phyloP scores from a whole-genome alignment of 2,329 filamentous ascomycete species.

The Diaporthe sp. region DNA sequence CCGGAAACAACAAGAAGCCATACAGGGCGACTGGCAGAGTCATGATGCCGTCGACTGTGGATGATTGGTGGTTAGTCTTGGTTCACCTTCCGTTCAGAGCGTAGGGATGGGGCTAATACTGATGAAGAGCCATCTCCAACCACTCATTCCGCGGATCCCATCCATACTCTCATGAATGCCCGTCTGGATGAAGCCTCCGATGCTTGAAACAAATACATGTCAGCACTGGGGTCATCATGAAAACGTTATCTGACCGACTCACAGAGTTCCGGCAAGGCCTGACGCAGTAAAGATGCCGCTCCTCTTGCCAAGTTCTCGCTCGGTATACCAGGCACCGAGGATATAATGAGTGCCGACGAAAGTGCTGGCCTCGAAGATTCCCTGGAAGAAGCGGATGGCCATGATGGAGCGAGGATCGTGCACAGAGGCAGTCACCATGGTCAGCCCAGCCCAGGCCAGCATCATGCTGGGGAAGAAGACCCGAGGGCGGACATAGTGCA shows the following conservation, averaged over 20 bases:
- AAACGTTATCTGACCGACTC: neutral
- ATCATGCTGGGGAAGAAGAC: constrained; percentile 76
- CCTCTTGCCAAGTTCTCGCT: constrained; percentile 72
- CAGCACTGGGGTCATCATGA: neutral
- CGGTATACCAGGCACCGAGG: constrained; percentile 73
- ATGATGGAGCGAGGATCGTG: constrained; percentile 68
- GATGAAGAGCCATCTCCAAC: constrained; percentile 59
- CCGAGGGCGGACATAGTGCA: constrained; percentile 75
- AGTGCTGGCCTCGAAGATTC: constrained; percentile 68
- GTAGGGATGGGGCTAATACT: neutral
- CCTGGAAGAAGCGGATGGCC: constrained; percentile 71
- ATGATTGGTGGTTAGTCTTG: neutral
- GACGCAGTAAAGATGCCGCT: constrained; percentile 73
- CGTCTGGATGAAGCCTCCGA: constrained; percentile 73
- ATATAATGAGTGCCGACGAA: constrained; percentile 73
- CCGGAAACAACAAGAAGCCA: constrained; percentile 67
- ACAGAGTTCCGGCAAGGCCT: constrained; percentile 72
- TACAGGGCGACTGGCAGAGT: constrained; percentile 70
- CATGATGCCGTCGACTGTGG: constrained; percentile 65
- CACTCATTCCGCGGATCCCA: constrained; percentile 62
- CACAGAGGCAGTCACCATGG: constrained; percentile 70
- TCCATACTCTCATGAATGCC: constrained; percentile 62
- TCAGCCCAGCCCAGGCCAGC: constrained; percentile 74
- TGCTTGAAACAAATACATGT: constrained; percentile 1
- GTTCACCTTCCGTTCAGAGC: neutral